Base-by-base conservation (phyloP, 2,329 filamentous ascomycete genomes). In the Acrodontium crateriforme region DNA sequence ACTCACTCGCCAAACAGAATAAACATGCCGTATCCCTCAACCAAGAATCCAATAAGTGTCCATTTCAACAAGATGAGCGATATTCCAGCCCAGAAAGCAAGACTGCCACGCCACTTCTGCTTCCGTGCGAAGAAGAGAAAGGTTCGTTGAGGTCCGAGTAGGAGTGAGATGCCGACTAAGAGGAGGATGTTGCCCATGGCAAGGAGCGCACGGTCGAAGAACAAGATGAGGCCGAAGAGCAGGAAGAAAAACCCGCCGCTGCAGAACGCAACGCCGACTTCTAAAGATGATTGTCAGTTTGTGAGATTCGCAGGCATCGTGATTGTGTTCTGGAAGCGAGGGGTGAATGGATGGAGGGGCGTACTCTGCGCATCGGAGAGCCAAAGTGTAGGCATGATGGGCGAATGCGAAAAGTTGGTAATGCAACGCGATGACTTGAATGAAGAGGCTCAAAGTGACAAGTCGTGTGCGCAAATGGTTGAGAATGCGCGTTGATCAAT, bases 141-240 rank as follows among this genome's bases (percentile, higher is more conserved):
- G 0, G 89, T 95, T 54, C 94, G 94, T 55, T 79, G 71, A 14
- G 82, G 71, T 23, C 89, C 89, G 59, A 98, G 93, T 47, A 95
- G 91, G 34, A 95, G 78, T 16, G 85, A 92, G 15, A 98, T 73
- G 54, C 89, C 89, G 61, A 93, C 82, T 30, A 98, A 73, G 67
- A 98, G 95, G 55, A 98, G 83, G 56, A 98, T 91, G 52, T 95
- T 95, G 61, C 89, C 89, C 89, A 95, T 95, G 43, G 87, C 87
- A 31, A 98, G 74, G 82, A 95, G 85, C 49, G 89, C 82, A 41
- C 89, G 74, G 60, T 98, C 89, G 63, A 98, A 98, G 64, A 98
- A 95, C 59, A 98, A 71, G 59, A 98, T 69, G 7, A 98, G 82
- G 36, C 89, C 89, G 50, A 83, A 81, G 52, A 94, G 71, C 32